Conservation (phyloP, 306 rosid genomes). For the Dryas octopetala region DNA sequence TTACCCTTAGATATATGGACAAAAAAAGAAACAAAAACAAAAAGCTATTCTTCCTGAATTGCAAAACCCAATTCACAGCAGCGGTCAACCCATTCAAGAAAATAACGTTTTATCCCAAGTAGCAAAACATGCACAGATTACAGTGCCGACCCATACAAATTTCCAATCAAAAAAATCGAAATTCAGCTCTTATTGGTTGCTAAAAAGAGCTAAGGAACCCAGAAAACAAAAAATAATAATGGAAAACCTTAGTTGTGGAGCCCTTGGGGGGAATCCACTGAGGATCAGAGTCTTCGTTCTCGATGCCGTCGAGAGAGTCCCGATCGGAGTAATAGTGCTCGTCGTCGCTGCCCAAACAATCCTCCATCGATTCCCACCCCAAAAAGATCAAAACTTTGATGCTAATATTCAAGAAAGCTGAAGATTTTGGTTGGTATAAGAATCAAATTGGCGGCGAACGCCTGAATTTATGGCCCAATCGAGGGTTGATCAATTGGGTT, state of each 20-base stretch:
- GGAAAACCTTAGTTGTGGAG: constrained; percentile 65
- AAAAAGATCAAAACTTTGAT: not conserved
- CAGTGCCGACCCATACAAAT: no score
- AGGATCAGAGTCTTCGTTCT: constrained; percentile 51
- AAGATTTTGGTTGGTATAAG: not conserved
- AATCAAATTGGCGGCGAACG: not conserved
- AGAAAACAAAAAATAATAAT: constrained; percentile 9
- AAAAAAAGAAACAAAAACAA: not conserved
- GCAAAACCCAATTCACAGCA: constrained; percentile 3
- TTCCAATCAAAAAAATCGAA: not conserved
- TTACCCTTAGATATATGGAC: no score
- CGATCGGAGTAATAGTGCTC: constrained; percentile 68
- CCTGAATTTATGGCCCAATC: not conserved
- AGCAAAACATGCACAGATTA: constrained; percentile 3
- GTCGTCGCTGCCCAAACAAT: constrained; percentile 54
- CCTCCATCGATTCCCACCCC: constrained; percentile 43
- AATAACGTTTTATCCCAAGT: not conserved
- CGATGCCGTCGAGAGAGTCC: constrained; percentile 51
- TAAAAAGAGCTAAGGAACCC: not conserved
- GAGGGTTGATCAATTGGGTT: not conserved
- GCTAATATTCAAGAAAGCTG: not conserved
- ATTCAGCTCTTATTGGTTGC: not conserved
- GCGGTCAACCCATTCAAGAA: not conserved
- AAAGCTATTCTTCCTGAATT: not conserved
- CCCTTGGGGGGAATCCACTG: constrained; percentile 48